A percentile compares a stretch with the other conserved stretches of the same genome.
Conservation (phyloP, 1,284 basidiomycete species). For the Polyporus tsugae region DNA sequence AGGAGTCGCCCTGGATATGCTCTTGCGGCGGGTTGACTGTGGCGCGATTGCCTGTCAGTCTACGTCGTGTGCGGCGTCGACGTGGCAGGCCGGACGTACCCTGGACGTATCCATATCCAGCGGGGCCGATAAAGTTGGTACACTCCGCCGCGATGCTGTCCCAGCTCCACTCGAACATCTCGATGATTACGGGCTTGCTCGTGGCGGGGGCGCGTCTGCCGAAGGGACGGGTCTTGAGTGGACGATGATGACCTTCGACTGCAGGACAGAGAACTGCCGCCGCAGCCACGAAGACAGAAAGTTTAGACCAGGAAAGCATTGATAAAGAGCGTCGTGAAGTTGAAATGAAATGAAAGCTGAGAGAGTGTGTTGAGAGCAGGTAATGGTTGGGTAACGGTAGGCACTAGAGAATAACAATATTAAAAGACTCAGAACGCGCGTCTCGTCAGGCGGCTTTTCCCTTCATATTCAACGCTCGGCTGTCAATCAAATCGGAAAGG, state of each 20-base stretch:
- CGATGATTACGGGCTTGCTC: slow-evolving; percentile 40
- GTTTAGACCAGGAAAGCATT: slow-evolving; percentile 22
- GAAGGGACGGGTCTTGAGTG: slow-evolving; percentile 8
- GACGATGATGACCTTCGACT: slow-evolving; percentile 12
- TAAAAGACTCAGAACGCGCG: neutral
- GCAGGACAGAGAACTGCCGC: slow-evolving; percentile 9
- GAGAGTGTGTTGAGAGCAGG: neutral
- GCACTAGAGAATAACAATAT: neutral
- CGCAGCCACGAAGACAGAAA: slow-evolving; percentile 18
- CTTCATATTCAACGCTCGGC: neutral
- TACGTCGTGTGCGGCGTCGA: no score
- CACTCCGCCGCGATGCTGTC: slow-evolving; percentile 70
- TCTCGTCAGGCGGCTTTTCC: neutral
- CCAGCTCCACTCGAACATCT: slow-evolving; percentile 50
- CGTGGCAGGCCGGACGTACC: slow-evolving; percentile 42
- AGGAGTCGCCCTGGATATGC: slow-evolving; percentile 57
- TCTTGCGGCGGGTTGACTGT: slow-evolving; percentile 59
- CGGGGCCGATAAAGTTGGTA: slow-evolving; percentile 69
- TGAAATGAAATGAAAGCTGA: neutral
- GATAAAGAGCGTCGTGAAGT: neutral
- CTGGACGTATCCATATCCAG: slow-evolving; percentile 74
- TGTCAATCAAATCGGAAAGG: neutral
- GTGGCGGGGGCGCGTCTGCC: slow-evolving; percentile 23
- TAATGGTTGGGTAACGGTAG: no score
- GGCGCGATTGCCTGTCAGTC: slow-evolving; percentile 3